Percentiles rank a stretch among this genome's conserved stretches.
phyloP scores from a whole-genome alignment of 805 yeast genomes.

The Nakazawaea sp. region DNA sequence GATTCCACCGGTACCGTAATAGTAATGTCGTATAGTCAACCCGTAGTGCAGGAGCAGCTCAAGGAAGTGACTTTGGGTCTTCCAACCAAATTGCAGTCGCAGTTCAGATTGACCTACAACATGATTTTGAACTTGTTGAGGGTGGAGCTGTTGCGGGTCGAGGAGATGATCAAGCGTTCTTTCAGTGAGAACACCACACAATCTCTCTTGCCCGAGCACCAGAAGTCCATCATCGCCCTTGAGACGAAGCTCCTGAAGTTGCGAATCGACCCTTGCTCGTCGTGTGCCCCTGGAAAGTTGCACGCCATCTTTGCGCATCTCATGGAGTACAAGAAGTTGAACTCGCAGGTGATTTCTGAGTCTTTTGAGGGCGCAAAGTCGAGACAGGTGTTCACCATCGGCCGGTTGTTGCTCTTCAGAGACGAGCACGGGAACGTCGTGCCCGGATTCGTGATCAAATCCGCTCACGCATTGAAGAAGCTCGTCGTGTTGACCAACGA shows the following conservation, averaged over 20 bases:
- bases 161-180: slow-evolving; percentile 95
- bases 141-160: slow-evolving; percentile 93
- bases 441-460: slow-evolving; percentile 51
- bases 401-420: slow-evolving; percentile 53
- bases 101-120: slow-evolving; percentile 89
- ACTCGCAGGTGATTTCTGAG: slow-evolving; percentile 39
- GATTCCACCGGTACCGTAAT: slow-evolving; percentile 94
- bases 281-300: slow-evolving; percentile 32
- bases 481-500: slow-evolving; percentile 38
- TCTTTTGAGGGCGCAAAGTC: slow-evolving; percentile 39
- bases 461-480: slow-evolving; percentile 24
- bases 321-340: slow-evolving; percentile 36
- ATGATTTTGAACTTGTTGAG: slow-evolving; percentile 90
- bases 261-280: slow-evolving; percentile 27
- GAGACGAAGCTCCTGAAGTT: slow-evolving; percentile 36
- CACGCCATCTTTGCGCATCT: slow-evolving; percentile 37
- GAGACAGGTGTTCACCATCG: slow-evolving; percentile 41
- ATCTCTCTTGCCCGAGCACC: slow-evolving; percentile 79
- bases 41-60: slow-evolving; percentile 49
- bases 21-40: slow-evolving; percentile 74
- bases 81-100: slow-evolving; percentile 86
- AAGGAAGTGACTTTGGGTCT: slow-evolving; percentile 81
- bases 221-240: slow-evolving; percentile 51
- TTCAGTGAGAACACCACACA: slow-evolving; percentile 90
- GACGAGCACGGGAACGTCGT: slow-evolving; percentile 24